phyloP scores from a whole-genome alignment of 495 filamentous ascomycete species.

The Staphylotrichum tortipilum region DNA sequence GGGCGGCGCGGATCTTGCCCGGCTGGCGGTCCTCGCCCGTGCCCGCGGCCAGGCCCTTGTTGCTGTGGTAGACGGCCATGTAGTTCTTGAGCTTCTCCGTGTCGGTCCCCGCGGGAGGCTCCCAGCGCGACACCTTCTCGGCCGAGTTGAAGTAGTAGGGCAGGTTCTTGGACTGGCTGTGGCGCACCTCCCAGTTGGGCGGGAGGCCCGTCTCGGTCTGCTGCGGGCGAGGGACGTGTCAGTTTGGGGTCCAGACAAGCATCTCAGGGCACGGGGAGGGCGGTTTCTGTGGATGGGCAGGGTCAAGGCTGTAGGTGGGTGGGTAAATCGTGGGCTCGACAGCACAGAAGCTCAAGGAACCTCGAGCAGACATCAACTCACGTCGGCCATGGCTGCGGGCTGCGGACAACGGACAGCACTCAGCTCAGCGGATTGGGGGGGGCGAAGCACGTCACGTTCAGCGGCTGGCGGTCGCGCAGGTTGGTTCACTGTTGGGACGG shows the following conservation, averaged over 20 bases:
- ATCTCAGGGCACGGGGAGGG: too few species aligned
- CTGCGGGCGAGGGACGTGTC: background rate
- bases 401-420: too few species aligned
- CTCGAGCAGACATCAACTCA: too few species aligned
- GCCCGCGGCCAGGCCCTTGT: slow-evolving; percentile 2
- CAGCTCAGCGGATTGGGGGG: too few species aligned
- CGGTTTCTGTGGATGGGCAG: background rate
- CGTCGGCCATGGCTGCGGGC: background rate
- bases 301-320: background rate
- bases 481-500: too few species aligned
- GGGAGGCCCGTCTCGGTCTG: slow-evolving; percentile 71
- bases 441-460: too few species aligned
- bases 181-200: slow-evolving; percentile 82
- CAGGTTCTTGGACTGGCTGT: slow-evolving; percentile 93
- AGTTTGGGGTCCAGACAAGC: too few species aligned
- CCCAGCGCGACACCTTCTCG: slow-evolving; percentile 84
- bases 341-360: too few species aligned
- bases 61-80: slow-evolving; percentile 75
- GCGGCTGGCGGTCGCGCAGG: too few species aligned
- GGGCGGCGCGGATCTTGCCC: slow-evolving; percentile 85
- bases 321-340: too few species aligned
- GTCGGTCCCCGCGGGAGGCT: slow-evolving; percentile 79
- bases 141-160: slow-evolving; percentile 92
- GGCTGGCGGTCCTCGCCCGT: slow-evolving; percentile 41
- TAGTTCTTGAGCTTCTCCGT: slow-evolving; percentile 83